These are phyloP conservation scores for Voacanga thouarsii DNA, from an alignment of 257 asterid species.

Conservation along the genomic window DNA sequence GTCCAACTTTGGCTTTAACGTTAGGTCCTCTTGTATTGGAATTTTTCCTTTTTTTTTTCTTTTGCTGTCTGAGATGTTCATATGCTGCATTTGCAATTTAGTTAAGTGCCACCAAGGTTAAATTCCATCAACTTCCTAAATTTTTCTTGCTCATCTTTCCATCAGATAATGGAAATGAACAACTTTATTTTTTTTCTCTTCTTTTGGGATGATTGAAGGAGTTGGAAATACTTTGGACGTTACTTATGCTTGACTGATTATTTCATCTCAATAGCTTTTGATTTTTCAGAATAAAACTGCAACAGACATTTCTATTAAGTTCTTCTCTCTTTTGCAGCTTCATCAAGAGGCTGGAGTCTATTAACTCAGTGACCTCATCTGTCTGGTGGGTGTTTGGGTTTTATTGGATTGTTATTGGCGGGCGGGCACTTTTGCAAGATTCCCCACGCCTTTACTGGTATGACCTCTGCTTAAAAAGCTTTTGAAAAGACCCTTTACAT, in stretches of 20 bases:
- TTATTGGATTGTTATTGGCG: conserved; percentile 77
- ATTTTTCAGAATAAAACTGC: not conserved
- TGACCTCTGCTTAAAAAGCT: conserved; percentile 13
- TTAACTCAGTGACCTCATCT: conserved; percentile 65
- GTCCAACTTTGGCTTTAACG: not conserved
- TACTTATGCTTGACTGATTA: not conserved
- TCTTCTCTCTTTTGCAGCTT: conserved; percentile 39
- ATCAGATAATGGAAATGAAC: not conserved
- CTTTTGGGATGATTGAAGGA: not conserved
- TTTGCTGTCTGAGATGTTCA: not conserved
- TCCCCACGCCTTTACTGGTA: conserved; percentile 96
- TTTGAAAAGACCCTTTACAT: not conserved
- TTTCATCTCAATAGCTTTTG: not conserved
- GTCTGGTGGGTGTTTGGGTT: conserved; percentile 96
- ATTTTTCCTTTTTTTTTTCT: no score
- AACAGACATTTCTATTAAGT: not conserved
- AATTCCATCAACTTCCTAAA: not conserved
- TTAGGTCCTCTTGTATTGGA: not conserved
- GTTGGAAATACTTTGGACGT: not conserved
- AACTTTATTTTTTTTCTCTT: no score
- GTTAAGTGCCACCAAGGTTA: not conserved
- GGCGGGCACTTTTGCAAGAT: conserved; percentile 67
- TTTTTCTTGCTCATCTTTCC: not conserved
- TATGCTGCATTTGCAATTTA: not conserved
- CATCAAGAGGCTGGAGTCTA: conserved; percentile 66